These are phyloP conservation scores for Stevia rebaudiana DNA, from an alignment of 140 eudicot species.

Conservation along the genomic window DNA sequence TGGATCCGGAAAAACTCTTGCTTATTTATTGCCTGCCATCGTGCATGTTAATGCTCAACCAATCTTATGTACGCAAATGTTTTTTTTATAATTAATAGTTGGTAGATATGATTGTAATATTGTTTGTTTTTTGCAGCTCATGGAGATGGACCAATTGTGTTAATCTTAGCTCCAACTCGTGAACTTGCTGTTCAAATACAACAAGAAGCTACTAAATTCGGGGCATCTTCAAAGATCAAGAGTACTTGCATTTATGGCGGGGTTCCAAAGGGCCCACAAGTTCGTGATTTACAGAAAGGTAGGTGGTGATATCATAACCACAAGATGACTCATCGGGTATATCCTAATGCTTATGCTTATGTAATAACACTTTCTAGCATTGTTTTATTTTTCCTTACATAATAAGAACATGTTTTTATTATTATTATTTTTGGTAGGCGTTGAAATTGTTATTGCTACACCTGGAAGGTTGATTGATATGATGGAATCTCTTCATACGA, in stretches of 20 bases:
- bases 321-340: constrained; percentile 99
- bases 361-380: constrained; percentile 10
- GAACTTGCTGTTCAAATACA: constrained; percentile 99
- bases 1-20: constrained; percentile 98
- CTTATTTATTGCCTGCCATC: constrained; percentile 84
- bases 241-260: constrained; percentile 99
- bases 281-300: constrained; percentile 99
- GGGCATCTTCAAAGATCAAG: constrained; percentile 93
- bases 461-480: constrained; percentile 95
- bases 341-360: constrained; percentile 56
- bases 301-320: constrained; percentile 98
- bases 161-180: constrained; percentile 98
- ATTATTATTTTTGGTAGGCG: constrained; percentile 44
- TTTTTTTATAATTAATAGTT: background rate
- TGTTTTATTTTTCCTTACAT: background rate
- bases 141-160: constrained; percentile 98
- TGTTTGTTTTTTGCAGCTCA: constrained; percentile 48
- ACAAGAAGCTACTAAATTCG: constrained; percentile 96
- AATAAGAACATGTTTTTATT: background rate
- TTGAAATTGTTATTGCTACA: constrained; percentile 89
- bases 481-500: constrained; percentile 87
- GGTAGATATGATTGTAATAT: background rate
- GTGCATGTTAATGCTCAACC: constrained; percentile 99
- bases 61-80: constrained; percentile 24
- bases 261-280: constrained; percentile 99